Evolutionary conservation across 140 eudicot species (phyloP), one percentile per base, ranked within the genome.

Genomic region (Cichorium intybus): DNA sequence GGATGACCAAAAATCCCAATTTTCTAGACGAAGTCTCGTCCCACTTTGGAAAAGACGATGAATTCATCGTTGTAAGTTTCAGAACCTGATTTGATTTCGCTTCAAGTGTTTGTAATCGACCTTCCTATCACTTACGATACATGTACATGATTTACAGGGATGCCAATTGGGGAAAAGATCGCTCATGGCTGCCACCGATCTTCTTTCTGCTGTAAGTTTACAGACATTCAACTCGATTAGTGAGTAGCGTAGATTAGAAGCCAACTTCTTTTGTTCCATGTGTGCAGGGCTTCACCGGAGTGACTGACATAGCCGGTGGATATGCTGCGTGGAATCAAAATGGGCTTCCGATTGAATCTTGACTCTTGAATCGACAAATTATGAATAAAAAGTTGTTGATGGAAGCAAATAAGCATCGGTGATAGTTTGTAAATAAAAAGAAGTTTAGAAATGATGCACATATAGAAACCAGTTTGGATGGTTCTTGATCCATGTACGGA

Each of bases 161-260:
- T 90, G 97, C 69, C 92, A 86, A 77, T 43, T 69, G 63, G 97
- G 97, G 20, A 90, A 86, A 66, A 79, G 97, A 69, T 90, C 97
- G 18, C 77, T 90, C 15, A 86, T 86, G 93, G 97, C 95, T 69
- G 89, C 85, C 4, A 66, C 81, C 10, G 95, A 86, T 31, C 97
- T 90, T 70, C 69, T 83, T 35, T 62, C 93, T 53, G 82, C 85
- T 62, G 97, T 90, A 84, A 86, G 89, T 79, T 23, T 27, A 59
- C 16, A 24, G 41, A 4, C 22, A 10, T 22, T 15, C 8, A 4
- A 5, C n/a, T 39, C 12, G 24, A 14, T 5, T 3, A 14, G 20
- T 15, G 18, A 43, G 11, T 54, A 17, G 21, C 17, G 16, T 18
- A 35, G 20, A 45, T 35, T 52, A 29, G n/a, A n/a, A 10, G 1